A percentile compares a stretch with the other conserved stretches of the same genome.
Conservation (phyloP, 805 yeast genomes). For the Saccharomycopsis selenospora region DNA sequence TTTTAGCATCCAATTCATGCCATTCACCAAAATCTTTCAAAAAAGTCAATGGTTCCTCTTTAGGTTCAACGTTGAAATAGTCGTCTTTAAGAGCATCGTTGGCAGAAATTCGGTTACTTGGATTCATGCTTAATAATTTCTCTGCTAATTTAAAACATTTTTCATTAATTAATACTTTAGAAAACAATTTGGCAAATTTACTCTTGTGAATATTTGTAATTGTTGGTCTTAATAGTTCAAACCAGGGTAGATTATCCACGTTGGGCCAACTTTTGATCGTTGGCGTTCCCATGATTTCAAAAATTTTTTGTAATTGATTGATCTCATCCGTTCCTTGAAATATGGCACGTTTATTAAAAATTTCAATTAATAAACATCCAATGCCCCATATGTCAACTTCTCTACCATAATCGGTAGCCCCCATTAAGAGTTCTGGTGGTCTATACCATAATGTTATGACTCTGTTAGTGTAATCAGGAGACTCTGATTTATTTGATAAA, state of each 20-base stretch:
- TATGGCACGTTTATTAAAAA: constrained; percentile 65
- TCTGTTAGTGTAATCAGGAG: constrained; percentile 84
- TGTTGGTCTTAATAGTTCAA: constrained; percentile 68
- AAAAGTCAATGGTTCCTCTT: constrained; percentile 49
- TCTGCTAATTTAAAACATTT: constrained; percentile 59
- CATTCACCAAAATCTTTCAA: constrained; percentile 70
- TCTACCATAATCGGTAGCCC: constrained; percentile 82
- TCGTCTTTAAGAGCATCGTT: constrained; percentile 58
- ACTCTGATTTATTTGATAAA: constrained; percentile 39
- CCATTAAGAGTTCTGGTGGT: constrained; percentile 89
- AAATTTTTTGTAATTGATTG: constrained; percentile 71
- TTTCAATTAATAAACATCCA: constrained; percentile 82
- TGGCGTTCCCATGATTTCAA: constrained; percentile 85
- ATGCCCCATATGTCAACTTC: constrained; percentile 97
- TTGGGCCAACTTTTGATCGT: constrained; percentile 66
- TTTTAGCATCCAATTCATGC: constrained; percentile 95
- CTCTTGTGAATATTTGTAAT: constrained; percentile 24
- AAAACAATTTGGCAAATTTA: constrained; percentile 38
- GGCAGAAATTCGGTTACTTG: constrained; percentile 60
- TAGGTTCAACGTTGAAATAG: constrained; percentile 68
- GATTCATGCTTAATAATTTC: constrained; percentile 60
- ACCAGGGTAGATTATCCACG: constrained; percentile 83
- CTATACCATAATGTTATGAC: constrained; percentile 97
- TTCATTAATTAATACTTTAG: constrained; percentile 36
- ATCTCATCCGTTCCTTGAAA: constrained; percentile 89